Conservation (phyloP, 257 asterid genomes). For the Orobanche coerulescens region DNA sequence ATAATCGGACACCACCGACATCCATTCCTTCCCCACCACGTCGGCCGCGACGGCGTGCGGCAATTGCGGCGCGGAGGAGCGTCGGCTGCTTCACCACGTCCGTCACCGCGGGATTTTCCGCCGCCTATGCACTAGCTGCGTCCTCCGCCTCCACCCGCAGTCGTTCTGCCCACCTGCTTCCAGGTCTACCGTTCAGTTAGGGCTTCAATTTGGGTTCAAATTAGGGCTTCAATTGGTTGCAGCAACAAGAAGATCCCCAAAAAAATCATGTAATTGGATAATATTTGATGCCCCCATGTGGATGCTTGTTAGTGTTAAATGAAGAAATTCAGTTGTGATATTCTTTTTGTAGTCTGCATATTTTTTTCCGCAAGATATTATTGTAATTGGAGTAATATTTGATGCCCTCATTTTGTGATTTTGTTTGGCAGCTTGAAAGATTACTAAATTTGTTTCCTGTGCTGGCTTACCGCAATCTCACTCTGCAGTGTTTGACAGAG, state of each 20-base stretch:
- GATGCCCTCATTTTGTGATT: constrained; percentile 7
- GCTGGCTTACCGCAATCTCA: constrained; percentile 81
- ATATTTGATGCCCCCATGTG: no score
- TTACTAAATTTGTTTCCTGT: constrained; percentile 67
- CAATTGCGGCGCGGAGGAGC: constrained; percentile 58
- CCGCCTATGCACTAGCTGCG: constrained; percentile 83
- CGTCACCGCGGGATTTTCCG: constrained; percentile 65
- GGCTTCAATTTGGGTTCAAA: no score
- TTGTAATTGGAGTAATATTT: constrained; percentile 18
- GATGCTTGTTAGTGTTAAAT: constrained; percentile 9
- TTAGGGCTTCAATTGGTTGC: no score
- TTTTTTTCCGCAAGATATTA: constrained; percentile 9
- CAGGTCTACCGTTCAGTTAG: constrained; percentile 62
- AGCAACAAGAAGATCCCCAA: no score
- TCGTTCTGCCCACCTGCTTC: constrained; percentile 77
- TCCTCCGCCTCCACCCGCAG: constrained; percentile 72
- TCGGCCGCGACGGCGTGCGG: constrained; percentile 36
- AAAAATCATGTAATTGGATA: no score
- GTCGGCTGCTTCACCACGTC: constrained; percentile 57
- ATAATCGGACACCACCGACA: constrained; percentile 29
- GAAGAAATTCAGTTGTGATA: constrained; percentile 9
- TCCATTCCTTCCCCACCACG: constrained; percentile 14
- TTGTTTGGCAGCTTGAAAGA: constrained; percentile 67
- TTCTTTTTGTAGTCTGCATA: constrained; percentile 7
- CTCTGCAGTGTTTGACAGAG: constrained; percentile 94